Evolutionary conservation across 2,329 filamentous ascomycete genomes (phyloP).

Genomic region (Triangularia setosa): DNA sequence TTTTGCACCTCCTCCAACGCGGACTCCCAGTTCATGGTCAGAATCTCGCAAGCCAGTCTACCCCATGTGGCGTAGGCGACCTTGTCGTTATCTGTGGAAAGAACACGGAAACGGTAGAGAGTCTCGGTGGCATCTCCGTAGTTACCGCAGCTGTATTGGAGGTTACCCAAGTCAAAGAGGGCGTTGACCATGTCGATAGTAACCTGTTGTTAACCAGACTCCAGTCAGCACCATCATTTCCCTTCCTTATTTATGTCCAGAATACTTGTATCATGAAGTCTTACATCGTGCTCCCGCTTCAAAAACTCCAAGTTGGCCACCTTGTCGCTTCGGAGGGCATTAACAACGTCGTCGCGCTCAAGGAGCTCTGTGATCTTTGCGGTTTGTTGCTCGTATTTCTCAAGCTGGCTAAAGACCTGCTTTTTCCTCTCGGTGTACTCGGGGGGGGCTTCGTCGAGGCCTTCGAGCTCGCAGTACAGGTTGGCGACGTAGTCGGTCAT

Average conservation of each 20-base stretch:
- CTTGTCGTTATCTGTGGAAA: conserved; percentile 98
- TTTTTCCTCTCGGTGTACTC: conserved; percentile 89
- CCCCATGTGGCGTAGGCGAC: conserved; percentile 95
- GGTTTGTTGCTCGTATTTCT: conserved; percentile 81
- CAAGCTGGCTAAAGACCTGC: conserved; percentile 77
- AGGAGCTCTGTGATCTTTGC: conserved; percentile 84
- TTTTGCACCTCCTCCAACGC: conserved; percentile 88
- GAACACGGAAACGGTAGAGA: conserved; percentile 94
- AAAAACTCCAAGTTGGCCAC: conserved; percentile 97
- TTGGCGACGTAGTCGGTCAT: conserved; percentile 98
- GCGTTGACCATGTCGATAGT: conserved; percentile 94
- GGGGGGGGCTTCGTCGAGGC: conserved; percentile 69
- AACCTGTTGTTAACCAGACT: conserved; percentile 49
- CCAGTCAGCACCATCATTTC: conserved; percentile 7
- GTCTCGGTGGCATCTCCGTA: conserved; percentile 87
- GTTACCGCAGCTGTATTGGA: conserved; percentile 96
- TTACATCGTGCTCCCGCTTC: conserved; percentile 89
- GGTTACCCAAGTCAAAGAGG: conserved; percentile 92
- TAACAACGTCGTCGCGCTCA: conserved; percentile 83
- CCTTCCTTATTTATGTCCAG: background rate
- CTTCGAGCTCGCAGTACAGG: conserved; percentile 84
- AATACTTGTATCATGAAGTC: conserved; percentile 25
- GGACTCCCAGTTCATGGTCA: conserved; percentile 91
- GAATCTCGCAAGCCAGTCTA: conserved; percentile 93
- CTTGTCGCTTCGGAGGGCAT: conserved; percentile 91